Base-by-base conservation (phyloP, 176 grass and related monocot species). In the Panicum miliaceum region DNA sequence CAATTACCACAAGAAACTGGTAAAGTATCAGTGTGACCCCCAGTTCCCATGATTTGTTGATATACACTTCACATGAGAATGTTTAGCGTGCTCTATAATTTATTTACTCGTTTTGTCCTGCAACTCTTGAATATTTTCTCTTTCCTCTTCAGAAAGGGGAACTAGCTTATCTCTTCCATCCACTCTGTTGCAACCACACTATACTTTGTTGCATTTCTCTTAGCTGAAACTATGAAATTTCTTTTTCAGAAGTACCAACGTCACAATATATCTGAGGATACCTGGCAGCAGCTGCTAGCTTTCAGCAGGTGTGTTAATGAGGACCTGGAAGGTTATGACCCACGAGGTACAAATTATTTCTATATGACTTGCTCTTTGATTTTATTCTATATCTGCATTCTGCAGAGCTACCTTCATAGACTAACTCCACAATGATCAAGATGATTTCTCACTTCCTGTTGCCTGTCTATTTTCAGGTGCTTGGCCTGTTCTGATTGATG, bases 401-500 rank as follows among this genome's bases (percentile, higher is more conserved):
- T n/a, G n/a, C n/a, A n/a, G n/a, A 78, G 52, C 75, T 81, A 46
- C 68, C 58, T 63, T 84, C 51, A n/a, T 71, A 46, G 66, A 45
- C 69, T 70, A 74, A 52, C 60, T 58, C 54, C 47, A 37, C 69
- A 70, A 19, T 38, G 88, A 68, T 72, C 3, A 54, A 84, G 43
- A 57, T 19, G 41, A 56, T 22, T 58, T 19, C 67, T 19, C 64
- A 51, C 22, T 75, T 68, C 20, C 14, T 78, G 3, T 82, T 80
- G 13, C 76, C 25, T 82, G 63, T 47, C 73, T 69, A 67, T 64
- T 81, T 86, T 88, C 74, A 99, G 96, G 96, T 88, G 96, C 96
- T 89, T 99, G 96, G 96, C 96, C 96, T 67, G 93, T 96, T 78
- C 86, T 99, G 34, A 90, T 99, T 83, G 96, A 99, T 65, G 96